Evolutionary conservation across 73 alveolate genomes (phyloP).

Genomic region (Paramecium caudatum): DNA sequence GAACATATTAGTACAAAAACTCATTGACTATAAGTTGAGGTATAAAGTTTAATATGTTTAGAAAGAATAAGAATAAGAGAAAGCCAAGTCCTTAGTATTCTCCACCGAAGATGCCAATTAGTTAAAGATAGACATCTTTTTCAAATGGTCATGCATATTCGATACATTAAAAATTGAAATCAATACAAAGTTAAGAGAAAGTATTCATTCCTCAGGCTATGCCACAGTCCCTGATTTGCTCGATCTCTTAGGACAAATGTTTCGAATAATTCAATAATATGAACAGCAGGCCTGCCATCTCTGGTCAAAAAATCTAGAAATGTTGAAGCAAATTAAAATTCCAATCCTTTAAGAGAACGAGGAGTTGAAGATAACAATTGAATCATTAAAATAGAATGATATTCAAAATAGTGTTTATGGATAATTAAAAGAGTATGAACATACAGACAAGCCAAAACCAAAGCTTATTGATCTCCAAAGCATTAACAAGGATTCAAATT

Average conservation of each 20-base stretch:
- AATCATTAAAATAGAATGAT: constrained; percentile 47
- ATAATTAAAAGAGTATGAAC: constrained; percentile 24
- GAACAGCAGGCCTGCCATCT: constrained; percentile 50
- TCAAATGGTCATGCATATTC: constrained; percentile 60
- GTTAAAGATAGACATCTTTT: constrained; percentile 56
- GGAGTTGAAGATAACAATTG: constrained; percentile 18
- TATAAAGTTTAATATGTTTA: not conserved
- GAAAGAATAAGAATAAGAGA: constrained; percentile 47
- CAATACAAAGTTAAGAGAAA: constrained; percentile 58
- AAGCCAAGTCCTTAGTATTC: constrained; percentile 64
- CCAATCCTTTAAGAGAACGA: constrained; percentile 34
- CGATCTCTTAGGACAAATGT: constrained; percentile 30
- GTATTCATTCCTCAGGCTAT: constrained; percentile 71
- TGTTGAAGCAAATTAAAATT: constrained; percentile 37
- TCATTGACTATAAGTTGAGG: constrained; percentile 41
- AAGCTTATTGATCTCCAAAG: constrained; percentile 6
- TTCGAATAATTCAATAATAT: constrained; percentile 11
- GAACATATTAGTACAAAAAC: constrained; percentile 35
- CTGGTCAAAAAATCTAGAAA: constrained; percentile 45
- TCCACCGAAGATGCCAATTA: constrained; percentile 59
- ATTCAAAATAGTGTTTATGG: constrained; percentile 49
- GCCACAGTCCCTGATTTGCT: constrained; percentile 64
- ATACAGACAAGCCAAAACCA: constrained; percentile 37
- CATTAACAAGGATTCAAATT: constrained; percentile 44
- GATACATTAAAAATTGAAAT: constrained; percentile 51